Evolutionary conservation across 2,329 filamentous ascomycete species (phyloP).

Genomic region (Drechslerella dactyloides): DNA sequence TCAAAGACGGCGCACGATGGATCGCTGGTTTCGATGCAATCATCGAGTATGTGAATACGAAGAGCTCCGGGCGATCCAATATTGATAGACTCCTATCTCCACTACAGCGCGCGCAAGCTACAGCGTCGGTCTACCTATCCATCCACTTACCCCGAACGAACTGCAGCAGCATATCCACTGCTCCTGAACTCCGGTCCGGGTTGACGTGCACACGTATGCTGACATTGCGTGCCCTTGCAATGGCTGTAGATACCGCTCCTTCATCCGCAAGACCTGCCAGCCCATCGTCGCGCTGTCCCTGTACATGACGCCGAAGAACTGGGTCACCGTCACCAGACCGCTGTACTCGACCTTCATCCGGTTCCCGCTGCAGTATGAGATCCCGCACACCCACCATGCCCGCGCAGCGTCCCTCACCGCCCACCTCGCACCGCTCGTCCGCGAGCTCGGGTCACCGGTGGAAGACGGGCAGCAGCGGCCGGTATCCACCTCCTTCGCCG

Average conservation of each 20-base stretch:
- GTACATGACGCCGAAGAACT: conserved; percentile 90
- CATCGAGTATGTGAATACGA: conserved; percentile 64
- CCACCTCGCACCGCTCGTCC: conserved; percentile 68
- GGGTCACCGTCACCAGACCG: conserved; percentile 75
- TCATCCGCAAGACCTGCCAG: conserved; percentile 75
- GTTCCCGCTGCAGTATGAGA: conserved; percentile 86
- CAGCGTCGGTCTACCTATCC: conserved; percentile 25
- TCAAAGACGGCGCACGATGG: conserved; percentile 64
- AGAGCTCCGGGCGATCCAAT: conserved; percentile 53
- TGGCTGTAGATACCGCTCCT: conserved; percentile 59
- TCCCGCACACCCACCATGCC: conserved; percentile 75
- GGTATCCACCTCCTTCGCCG: conserved; percentile 28
- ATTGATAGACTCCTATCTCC: conserved; percentile 39
- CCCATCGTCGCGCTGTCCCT: conserved; percentile 83
- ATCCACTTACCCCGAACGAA: background rate
- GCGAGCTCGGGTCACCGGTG: conserved; percentile 65
- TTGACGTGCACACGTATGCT: background rate
- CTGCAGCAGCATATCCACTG: background rate
- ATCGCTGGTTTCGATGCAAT: conserved; percentile 69
- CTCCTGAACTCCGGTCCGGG: background rate
- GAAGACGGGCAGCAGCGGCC: conserved; percentile 55
- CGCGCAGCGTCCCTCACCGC: conserved; percentile 73
- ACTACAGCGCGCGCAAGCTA: conserved; percentile 44
- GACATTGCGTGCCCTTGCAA: background rate
- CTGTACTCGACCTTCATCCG: conserved; percentile 80